Evolutionary conservation across 2,329 filamentous ascomycete genomes (phyloP).

Genomic region (Beauveria sp.): DNA sequence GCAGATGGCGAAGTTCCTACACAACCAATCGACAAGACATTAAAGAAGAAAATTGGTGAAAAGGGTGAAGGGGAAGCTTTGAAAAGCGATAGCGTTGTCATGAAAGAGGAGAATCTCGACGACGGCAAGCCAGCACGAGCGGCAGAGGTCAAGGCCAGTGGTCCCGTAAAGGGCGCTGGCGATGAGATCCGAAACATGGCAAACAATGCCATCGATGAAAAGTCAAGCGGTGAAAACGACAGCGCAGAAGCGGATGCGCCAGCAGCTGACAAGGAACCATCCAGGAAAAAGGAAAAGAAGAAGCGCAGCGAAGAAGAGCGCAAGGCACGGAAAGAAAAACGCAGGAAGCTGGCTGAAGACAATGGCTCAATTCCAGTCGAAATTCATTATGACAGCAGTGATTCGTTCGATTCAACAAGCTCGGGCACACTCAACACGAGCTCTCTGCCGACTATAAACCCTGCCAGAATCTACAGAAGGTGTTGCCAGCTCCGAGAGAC

Average conservation of each 20-base stretch:
- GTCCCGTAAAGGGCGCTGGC: not conserved
- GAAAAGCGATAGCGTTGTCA: constrained; percentile 60
- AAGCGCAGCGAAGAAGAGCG: constrained; percentile 89
- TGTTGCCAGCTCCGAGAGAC: constrained; percentile 93
- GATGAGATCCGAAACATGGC: not conserved
- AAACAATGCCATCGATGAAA: not conserved
- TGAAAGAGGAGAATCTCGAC: constrained; percentile 30
- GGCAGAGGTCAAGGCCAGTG: not conserved
- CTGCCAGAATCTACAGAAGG: constrained; percentile 83
- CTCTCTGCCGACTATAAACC: constrained; percentile 71
- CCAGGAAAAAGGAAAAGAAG: constrained; percentile 89
- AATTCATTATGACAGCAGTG: constrained; percentile 63
- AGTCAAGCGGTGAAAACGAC: not conserved
- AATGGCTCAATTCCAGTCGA: constrained; percentile 85
- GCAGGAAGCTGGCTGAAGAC: constrained; percentile 73
- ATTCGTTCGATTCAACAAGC: constrained; percentile 34
- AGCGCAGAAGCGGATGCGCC: constrained; percentile 24
- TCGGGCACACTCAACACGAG: constrained; percentile 20
- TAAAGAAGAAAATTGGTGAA: constrained; percentile 58
- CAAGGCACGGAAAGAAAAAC: constrained; percentile 86
- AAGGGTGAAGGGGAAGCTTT: constrained; percentile 67
- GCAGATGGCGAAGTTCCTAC: constrained; percentile 46
- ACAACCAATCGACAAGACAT: constrained; percentile 15
- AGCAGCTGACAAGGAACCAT: constrained; percentile 28
- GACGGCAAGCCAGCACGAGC: constrained; percentile 13